These are phyloP conservation scores for Calonectria crousiana DNA, from an alignment of 2,329 filamentous ascomycete species.

Conservation along the genomic window DNA sequence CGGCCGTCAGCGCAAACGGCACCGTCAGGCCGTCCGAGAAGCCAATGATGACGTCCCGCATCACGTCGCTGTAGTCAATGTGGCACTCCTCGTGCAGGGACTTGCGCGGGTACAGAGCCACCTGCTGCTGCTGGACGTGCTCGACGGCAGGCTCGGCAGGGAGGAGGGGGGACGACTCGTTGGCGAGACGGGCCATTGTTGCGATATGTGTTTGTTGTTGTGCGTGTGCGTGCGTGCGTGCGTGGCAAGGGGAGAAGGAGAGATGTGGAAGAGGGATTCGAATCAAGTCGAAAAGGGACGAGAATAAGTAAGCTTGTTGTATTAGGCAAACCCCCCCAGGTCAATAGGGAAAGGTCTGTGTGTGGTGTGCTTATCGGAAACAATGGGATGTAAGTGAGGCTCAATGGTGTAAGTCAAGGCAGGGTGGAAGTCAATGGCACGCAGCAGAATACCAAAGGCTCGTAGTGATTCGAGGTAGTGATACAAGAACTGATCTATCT, in stretches of 20 bases:
- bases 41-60: constrained; percentile 78
- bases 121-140: constrained; percentile 40
- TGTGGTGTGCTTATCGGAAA: constrained; percentile 11
- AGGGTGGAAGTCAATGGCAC: background rate
- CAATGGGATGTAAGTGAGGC: constrained; percentile 5
- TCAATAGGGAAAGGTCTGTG: background rate
- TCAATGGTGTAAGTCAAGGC: background rate
- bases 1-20: constrained; percentile 82
- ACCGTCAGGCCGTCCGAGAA: constrained; percentile 85
- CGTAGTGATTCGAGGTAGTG: background rate
- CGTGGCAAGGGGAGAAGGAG: background rate
- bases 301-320: background rate
- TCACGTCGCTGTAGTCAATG: constrained; percentile 56
- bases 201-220: background rate
- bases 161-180: constrained; percentile 50
- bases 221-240: background rate
- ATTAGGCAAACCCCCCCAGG: background rate
- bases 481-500: constrained; percentile 7
- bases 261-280: background rate
- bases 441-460: background rate
- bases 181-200: constrained; percentile 41
- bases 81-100: constrained; percentile 41
- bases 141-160: constrained; percentile 47
- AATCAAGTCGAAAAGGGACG: background rate
- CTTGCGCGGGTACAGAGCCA: constrained; percentile 39